Evolutionary conservation across 148 eudicot genomes (phyloP).

Genomic region (Vaccinium vitisidaea): DNA sequence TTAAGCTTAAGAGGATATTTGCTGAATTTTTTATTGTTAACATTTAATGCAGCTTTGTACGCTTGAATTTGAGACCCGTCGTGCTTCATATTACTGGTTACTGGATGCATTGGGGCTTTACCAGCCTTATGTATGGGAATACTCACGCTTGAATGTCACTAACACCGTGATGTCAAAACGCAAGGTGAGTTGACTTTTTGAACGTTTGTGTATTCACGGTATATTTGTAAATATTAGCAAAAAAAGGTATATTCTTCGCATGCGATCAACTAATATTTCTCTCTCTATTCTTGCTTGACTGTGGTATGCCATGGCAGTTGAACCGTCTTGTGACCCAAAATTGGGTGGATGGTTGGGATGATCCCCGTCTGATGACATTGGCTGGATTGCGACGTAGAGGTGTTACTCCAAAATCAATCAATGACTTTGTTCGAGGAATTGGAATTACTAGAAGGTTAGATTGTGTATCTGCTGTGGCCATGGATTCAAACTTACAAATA

Average conservation of each 20-base stretch:
- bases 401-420: conserved; percentile 76
- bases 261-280: background rate
- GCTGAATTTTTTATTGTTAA: background rate
- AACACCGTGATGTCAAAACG: conserved; percentile 98
- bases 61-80: conserved; percentile 93
- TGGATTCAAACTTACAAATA: background rate
- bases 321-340: conserved; percentile 85
- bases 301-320: conserved; percentile 44
- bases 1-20: background rate
- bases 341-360: conserved; percentile 99
- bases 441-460: conserved; percentile 91
- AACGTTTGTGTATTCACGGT: background rate
- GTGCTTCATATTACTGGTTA: conserved; percentile 97
- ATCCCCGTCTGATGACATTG: conserved; percentile 92
- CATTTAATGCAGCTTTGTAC: conserved; percentile 71
- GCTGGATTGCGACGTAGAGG: conserved; percentile 96
- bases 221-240: background rate
- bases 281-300: background rate
- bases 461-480: background rate
- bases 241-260: background rate
- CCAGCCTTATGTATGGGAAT: conserved; percentile 96
- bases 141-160: conserved; percentile 86
- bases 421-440: conserved; percentile 85
- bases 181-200: conserved; percentile 50
- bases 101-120: conserved; percentile 78